Base-by-base conservation (phyloP, 164 flowering plant genomes). In the Aristolochia californica region DNA sequence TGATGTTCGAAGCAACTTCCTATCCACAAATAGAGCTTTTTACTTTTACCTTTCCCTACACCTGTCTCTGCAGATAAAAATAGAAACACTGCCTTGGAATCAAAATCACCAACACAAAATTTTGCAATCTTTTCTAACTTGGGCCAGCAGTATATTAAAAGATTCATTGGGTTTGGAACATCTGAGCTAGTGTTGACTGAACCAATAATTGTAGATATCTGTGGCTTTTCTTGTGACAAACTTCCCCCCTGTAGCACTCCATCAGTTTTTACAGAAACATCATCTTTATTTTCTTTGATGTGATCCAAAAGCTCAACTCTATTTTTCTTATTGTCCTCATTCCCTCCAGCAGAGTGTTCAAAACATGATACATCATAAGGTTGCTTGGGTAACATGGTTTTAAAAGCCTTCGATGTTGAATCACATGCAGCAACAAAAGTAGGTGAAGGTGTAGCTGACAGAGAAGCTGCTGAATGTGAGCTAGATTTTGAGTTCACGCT, bases 341-440 rank as follows among this genome's bases (percentile, higher is more conserved):
- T 44, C 27, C 49, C 75, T 44, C 22, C 58, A 65, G 57, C 65
- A 66, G 56, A 56, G 24, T 47, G 48, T 68, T 58, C 26, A 68
- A 74, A 34, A 63, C 70, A n/a, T 70, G 55, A 67, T 65, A 54
- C 55, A 26, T 61, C 61, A 48, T 61, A 23, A 72, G 66, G 0
- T 67, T 51, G 52, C 63, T 48, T 58, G 76, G 60, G 65, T 72
- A 69, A 40, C 66, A 57, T 44, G 44, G 77, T 70, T 52, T 68
- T 79, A 49, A 82, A 75, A 54, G 84, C 79, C 8, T 68, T 53
- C 69, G 73, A 76, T 13, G 90, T 74, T 27, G 65, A 67, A 74
- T 87, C 84, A 40, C 95, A 83, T 86, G 80, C 78, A 43, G 77
- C 80, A 48, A 87, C 82, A 0, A 88, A 83, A 28, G 88, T 79